phyloP scores from a whole-genome alignment of 2,329 filamentous ascomycete genomes.

The Colletotrichum tanaceti region DNA sequence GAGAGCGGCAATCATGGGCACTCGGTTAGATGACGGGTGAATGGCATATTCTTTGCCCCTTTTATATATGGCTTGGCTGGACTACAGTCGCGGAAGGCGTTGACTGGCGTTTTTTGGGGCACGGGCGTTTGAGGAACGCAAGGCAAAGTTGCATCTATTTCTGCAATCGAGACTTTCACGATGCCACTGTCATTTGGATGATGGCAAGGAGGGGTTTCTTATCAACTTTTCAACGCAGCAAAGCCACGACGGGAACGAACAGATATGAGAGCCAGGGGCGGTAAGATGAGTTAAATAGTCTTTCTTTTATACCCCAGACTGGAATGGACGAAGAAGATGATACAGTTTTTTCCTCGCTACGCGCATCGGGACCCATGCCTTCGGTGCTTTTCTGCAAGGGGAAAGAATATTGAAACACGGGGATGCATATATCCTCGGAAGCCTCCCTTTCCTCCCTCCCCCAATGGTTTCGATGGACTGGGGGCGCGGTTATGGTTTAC shows the following conservation, averaged over 20 bases:
- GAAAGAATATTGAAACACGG: background rate
- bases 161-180: background rate
- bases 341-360: slow-evolving; percentile 6
- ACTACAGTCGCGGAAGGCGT: slow-evolving; percentile 9
- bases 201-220: slow-evolving; percentile 18
- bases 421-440: background rate
- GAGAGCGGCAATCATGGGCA: background rate
- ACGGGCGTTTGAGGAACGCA: slow-evolving; percentile 12
- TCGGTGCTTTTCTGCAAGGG: background rate
- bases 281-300: slow-evolving; percentile 29
- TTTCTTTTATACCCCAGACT: slow-evolving; percentile 38
- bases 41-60: background rate
- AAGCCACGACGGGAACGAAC: background rate
- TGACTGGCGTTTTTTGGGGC: slow-evolving; percentile 12
- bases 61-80: background rate
- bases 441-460: background rate
- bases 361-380: slow-evolving; percentile 10
- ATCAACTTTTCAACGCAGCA: slow-evolving; percentile 8
- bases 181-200: slow-evolving; percentile 13
- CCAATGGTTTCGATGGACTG: background rate
- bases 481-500: slow-evolving; percentile 57
- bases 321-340: slow-evolving; percentile 34
- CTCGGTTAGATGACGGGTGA: background rate
- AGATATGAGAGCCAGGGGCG: slow-evolving; percentile 8
- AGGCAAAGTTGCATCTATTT: slow-evolving; percentile 12